phyloP scores from a whole-genome alignment of 192 early-diverging fungal genomes.

The Fimicolochytrium jonesii region DNA sequence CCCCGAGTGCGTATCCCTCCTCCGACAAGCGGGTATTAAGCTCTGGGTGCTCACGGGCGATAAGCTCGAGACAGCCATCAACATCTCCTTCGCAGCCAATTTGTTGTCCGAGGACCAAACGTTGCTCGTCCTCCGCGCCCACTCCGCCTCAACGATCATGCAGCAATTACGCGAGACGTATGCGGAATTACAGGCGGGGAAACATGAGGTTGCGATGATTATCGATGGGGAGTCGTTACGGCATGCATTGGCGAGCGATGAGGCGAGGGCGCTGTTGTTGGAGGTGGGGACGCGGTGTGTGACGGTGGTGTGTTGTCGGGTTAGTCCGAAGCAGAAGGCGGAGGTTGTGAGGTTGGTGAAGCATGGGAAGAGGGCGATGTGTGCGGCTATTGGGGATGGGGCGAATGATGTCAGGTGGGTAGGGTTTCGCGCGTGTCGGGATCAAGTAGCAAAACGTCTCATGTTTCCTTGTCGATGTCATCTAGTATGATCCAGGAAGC shows the following conservation, averaged over 20 bases:
- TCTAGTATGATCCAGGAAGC: constrained; percentile 93
- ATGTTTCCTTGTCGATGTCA: background rate
- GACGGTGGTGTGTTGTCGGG: constrained; percentile 85
- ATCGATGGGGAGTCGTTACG: constrained; percentile 36
- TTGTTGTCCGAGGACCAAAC: constrained; percentile 51
- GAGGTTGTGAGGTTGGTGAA: constrained; percentile 63
- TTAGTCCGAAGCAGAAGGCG: constrained; percentile 87
- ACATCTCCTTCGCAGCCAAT: constrained; percentile 78
- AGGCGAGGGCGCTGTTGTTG: constrained; percentile 56
- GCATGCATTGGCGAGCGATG: constrained; percentile 44
- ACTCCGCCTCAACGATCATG: constrained; percentile 25
- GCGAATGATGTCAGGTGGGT: constrained; percentile 75
- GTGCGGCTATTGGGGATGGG: constrained; percentile 86
- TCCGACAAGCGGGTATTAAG: constrained; percentile 72
- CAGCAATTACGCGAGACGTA: constrained; percentile 15
- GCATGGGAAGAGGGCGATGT: constrained; percentile 55
- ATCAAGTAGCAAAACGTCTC: too few relatives aligned
- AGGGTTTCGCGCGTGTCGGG: background rate
- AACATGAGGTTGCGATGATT: constrained; percentile 31
- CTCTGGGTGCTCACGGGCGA: constrained; percentile 92
- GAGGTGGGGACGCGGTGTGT: constrained; percentile 71
- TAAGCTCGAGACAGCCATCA: constrained; percentile 88
- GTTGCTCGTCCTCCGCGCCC: constrained; percentile 36
- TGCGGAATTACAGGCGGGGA: constrained; percentile 12
- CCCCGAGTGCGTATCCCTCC: constrained; percentile 74